Evolutionary conservation across 768 basidiomycete species (phyloP).

Genomic region (Hysterangium stoloniferum): DNA sequence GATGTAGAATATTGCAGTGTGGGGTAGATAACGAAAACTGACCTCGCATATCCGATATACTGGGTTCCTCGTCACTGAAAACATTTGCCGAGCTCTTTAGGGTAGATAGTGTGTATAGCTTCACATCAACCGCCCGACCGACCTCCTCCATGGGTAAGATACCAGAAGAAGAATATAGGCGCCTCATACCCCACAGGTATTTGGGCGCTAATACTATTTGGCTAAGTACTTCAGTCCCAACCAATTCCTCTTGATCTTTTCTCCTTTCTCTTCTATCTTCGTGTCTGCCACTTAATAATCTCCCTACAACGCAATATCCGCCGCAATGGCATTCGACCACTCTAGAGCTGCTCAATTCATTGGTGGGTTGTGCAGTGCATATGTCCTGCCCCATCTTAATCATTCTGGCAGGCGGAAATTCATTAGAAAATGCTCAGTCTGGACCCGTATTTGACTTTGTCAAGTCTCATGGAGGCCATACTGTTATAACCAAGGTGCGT

Average conservation of each 20-base stretch:
- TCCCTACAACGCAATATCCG: too few relatives aligned
- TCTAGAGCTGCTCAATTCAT: constrained; percentile 58
- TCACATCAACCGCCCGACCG: too few relatives aligned
- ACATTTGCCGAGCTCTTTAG: too few relatives aligned
- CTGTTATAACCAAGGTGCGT: constrained; percentile 93
- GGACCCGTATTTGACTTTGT: constrained; percentile 88
- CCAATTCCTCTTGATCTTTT: neutral
- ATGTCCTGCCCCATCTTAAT: constrained; percentile 1
- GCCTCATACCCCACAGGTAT: constrained; percentile 5
- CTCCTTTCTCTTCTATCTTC: neutral
- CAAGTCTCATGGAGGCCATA: constrained; percentile 85
- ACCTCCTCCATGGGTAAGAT: too few relatives aligned
- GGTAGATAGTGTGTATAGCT: too few relatives aligned
- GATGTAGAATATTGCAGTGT: too few relatives aligned
- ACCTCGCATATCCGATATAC: too few relatives aligned
- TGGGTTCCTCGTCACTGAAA: too few relatives aligned
- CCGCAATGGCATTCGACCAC: constrained; percentile 32
- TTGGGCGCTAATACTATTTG: neutral
- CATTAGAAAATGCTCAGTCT: constrained; percentile 73
- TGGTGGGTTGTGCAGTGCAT: constrained; percentile 30
- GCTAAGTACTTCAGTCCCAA: neutral
- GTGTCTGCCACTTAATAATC: neutral
- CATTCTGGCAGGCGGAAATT: constrained; percentile 79
- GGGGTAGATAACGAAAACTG: too few relatives aligned
- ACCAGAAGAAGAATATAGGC: neutral